Conservation (phyloP, 495 filamentous ascomycete species). For the Aspergillus egyptiacus region DNA sequence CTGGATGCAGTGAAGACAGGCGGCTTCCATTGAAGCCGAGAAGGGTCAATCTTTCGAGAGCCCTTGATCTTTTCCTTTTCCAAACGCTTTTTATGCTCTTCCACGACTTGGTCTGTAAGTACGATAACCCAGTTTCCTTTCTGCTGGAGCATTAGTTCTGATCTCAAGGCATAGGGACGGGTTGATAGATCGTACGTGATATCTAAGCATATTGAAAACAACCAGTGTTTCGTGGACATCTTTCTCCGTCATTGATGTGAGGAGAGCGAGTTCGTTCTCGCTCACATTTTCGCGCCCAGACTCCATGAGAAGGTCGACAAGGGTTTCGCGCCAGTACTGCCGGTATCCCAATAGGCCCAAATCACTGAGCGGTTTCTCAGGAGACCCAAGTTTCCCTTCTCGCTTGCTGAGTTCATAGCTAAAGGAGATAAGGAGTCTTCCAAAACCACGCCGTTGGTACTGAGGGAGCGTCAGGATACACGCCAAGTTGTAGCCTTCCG, state of each 20-base stretch:
- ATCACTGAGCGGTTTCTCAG: conserved; percentile 94
- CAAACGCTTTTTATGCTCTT: conserved; percentile 62
- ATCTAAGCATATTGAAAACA: conserved; percentile 88
- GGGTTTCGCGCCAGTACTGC: conserved; percentile 93
- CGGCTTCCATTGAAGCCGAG: conserved; percentile 86
- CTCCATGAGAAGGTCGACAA: conserved; percentile 74
- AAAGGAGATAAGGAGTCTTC: conserved; percentile 89
- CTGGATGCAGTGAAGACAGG: conserved; percentile 85
- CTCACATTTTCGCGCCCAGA: conserved; percentile 56
- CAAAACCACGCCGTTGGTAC: conserved; percentile 90
- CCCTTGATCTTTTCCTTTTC: conserved; percentile 71
- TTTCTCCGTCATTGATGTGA: conserved; percentile 89
- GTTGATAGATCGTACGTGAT: conserved; percentile 51
- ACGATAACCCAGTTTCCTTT: conserved; percentile 92
- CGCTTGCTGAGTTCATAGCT: conserved; percentile 96
- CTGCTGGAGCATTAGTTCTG: conserved; percentile 31
- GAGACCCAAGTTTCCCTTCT: conserved; percentile 88
- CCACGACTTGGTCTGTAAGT: conserved; percentile 71
- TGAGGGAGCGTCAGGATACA: conserved; percentile 96
- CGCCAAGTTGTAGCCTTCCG: conserved; percentile 93
- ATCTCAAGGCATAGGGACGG: background rate
- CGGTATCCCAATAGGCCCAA: conserved; percentile 86
- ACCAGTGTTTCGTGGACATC: conserved; percentile 92
- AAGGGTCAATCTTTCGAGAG: conserved; percentile 71
- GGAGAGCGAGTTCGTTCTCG: conserved; percentile 69